These are phyloP conservation scores for Talaromyces sp. DNA, from an alignment of 2,329 filamentous ascomycete genomes.

Conservation along the genomic window DNA sequence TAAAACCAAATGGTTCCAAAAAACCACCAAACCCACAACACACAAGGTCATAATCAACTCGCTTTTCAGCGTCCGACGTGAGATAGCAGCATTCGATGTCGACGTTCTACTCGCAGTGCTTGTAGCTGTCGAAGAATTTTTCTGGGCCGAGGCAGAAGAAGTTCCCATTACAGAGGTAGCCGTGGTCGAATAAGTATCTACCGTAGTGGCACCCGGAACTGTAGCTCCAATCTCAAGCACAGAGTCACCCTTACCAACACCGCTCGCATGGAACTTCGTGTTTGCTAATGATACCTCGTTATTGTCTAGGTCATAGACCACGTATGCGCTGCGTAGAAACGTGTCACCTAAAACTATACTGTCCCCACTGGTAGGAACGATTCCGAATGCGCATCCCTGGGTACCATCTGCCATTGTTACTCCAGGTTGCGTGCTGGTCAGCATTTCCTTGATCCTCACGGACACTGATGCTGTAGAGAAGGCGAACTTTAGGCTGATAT, in stretches of 20 bases:
- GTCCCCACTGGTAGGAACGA: conserved; percentile 53
- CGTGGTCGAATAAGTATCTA: conserved; percentile 1
- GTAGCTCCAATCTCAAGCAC: conserved; percentile 21
- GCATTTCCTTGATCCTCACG: not conserved
- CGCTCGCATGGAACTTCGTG: conserved; percentile 51
- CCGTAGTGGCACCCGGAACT: not conserved
- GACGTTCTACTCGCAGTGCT: not conserved
- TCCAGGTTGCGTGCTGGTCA: too few relatives aligned
- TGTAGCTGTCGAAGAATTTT: not conserved
- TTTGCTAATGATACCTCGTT: conserved; percentile 65
- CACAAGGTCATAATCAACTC: not conserved
- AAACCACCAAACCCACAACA: not conserved
- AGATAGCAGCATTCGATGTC: not conserved
- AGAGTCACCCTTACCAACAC: not conserved
- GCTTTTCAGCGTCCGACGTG: not conserved
- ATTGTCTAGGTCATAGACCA: conserved; percentile 66
- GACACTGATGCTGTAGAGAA: not conserved
- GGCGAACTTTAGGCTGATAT: not conserved
- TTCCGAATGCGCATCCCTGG: conserved; percentile 57
- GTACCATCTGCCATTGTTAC: not conserved
- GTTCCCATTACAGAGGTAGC: not conserved
- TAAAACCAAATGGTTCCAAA: not conserved
- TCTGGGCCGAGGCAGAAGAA: not conserved
- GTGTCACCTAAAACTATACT: conserved; percentile 65
- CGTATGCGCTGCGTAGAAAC: conserved; percentile 66